Evolutionary conservation across 1,139 yeast species (phyloP), one percentile per base, ranked within the genome.

Genomic region (Yamadazyma membranifaciens): DNA sequence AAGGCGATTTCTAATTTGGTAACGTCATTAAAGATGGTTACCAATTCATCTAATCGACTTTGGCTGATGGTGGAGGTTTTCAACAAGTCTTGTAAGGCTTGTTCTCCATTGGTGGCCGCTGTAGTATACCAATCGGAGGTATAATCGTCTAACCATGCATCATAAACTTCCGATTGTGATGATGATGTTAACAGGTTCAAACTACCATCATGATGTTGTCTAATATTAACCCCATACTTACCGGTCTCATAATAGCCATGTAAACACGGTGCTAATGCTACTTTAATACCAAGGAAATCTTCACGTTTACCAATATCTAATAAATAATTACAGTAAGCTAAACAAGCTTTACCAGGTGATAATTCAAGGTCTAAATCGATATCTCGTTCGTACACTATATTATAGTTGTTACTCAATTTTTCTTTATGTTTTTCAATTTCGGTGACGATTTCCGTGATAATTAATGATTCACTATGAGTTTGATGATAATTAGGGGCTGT

Each of bases 261-360:
- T 33, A 85, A 63, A 59, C 95, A 87, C 0, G 96, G 95, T 2
- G 89, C 76, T 39, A 86, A 61, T 0, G 94, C 87, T 6, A 81
- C 74, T 45, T 79, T 78, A 38, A 83, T 72, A 17, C 83, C 86
- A 30, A 82, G 59, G 74, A 81, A 84, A 54, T 82, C 84, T 31
- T 69, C 71, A 32, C 59, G 63, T 27, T 65, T 62, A 2, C 84
- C 83, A 7, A 81, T 62, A 29, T 75, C 69, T 33, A 73, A 55
- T 43, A 87, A 65, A 49, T 80, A 85, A 34, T 81, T 65, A 31
- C 87, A 76, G 56, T 87, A 87, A 1, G 72, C 73, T 16, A 60
- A 52, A 50, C 87, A 78, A 3, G 85, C 85, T 16, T 69, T 62
- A 1, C 80, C 80, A 29, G 85, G 80, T 17, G 58, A 51, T 28